phyloP scores from a whole-genome alignment of 192 early-diverging fungal species.

The Podila epigama region DNA sequence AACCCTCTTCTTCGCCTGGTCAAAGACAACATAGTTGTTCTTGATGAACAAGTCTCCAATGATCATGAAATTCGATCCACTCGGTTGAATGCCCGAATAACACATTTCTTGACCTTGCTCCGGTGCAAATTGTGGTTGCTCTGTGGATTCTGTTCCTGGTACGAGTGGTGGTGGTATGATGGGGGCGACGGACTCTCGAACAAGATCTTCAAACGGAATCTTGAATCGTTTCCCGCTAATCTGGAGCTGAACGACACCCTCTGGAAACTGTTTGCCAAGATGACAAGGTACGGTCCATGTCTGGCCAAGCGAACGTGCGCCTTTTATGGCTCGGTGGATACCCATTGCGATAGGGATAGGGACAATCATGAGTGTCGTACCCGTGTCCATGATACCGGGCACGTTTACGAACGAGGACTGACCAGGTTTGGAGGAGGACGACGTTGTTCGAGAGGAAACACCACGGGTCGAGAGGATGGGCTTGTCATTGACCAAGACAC shows the following conservation, averaged over 20 bases:
- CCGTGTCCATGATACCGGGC: conserved; percentile 62
- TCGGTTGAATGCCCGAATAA: conserved; percentile 27
- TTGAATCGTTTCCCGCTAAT: conserved; percentile 24
- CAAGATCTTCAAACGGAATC: conserved; percentile 15
- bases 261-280: conserved; percentile 15
- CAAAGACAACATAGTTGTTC: conserved; percentile 65
- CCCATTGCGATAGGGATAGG: conserved; percentile 49
- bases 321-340: conserved; percentile 38
- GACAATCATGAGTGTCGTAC: conserved; percentile 66
- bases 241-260: conserved; percentile 15
- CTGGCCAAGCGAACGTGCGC: background rate
- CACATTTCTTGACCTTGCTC: conserved; percentile 3
- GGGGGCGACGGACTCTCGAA: background rate
- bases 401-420: background rate
- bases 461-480: background rate
- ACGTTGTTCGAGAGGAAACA: conserved; percentile 2
- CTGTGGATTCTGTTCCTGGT: too few species aligned
- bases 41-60: conserved; percentile 67
- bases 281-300: conserved; percentile 48
- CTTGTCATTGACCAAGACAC: conserved; percentile 9
- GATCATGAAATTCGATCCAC: conserved; percentile 36
- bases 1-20: conserved; percentile 54
- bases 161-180: too few species aligned
- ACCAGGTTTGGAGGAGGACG: background rate
- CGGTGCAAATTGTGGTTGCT: too few species aligned